phyloP scores from a whole-genome alignment of 441 rosid species.

The Erysimum cheiri region DNA sequence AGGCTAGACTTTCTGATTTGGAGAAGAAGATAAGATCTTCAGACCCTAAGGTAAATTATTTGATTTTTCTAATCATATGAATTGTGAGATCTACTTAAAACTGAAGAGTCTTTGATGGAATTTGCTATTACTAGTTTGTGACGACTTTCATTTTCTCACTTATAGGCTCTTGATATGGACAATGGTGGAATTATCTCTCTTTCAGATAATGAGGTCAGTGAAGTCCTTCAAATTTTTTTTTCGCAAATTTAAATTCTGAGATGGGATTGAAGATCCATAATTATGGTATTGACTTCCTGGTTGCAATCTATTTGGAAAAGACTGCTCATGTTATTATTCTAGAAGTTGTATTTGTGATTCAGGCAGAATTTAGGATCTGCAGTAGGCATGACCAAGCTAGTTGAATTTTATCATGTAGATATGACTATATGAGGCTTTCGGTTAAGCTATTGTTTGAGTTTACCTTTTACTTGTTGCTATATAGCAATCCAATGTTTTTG shows the following conservation, averaged over 20 bases:
- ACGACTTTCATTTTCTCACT: conserved; percentile 23
- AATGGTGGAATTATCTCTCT: conserved; percentile 51
- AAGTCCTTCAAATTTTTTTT: conserved; percentile 9
- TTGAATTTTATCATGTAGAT: conserved; percentile 27
- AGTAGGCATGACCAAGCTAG: conserved; percentile 20
- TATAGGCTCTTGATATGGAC: conserved; percentile 58
- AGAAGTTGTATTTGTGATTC: neutral
- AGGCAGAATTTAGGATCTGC: conserved; percentile 26
- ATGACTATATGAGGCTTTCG: conserved; percentile 2
- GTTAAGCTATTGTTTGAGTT: conserved; percentile 20
- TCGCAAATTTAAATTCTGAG: conserved; percentile 3
- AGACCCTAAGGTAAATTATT: conserved; percentile 65
- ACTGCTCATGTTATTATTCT: conserved; percentile 25
- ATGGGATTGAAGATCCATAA: conserved; percentile 9
- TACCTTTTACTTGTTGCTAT: conserved; percentile 22
- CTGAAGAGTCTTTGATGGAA: conserved; percentile 25
- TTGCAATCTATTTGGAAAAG: conserved; percentile 23
- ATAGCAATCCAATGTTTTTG: conserved; percentile 21
- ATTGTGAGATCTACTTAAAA: conserved; percentile 18
- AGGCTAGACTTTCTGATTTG: conserved; percentile 83
- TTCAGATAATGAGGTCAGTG: conserved; percentile 71
- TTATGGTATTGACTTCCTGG: conserved; percentile 12
- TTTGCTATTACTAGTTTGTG: conserved; percentile 18
- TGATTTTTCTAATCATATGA: conserved; percentile 11
- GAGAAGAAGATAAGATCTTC: conserved; percentile 67